Base-by-base conservation (phyloP, 257 asterid species). In the Ajuga chamaepitys region DNA sequence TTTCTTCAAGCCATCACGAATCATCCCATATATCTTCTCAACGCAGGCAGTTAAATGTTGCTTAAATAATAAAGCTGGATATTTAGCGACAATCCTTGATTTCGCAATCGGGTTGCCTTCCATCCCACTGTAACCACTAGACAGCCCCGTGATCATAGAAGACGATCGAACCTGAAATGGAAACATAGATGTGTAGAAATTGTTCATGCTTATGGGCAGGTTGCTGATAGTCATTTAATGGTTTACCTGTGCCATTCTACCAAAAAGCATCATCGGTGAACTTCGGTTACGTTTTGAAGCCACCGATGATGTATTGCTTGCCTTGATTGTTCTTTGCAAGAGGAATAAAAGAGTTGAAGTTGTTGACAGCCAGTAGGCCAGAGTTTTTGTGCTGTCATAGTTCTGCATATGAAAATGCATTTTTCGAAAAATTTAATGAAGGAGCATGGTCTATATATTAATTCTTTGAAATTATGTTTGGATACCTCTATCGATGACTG, bases 41-140 rank as follows among this genome's bases (percentile, higher is more conserved):
- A 86, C 95, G 60, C 97, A 91, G 70, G 96, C 96, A 51, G 95
- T 88, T 63, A 91, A 71, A 75, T 90, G 96, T 77, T 90, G 97
- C 85, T 90, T 90, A 74, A 90, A 91, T 77, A 91, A 72, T 70
- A 91, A 64, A 69, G 96, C 97, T 24, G 97, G 97, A 66, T 91
- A 91, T 80, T 84, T 91, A 48, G 96, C 95, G 80, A 86, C 96
- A 71, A 91, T 84, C 67, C 95, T 80, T 66, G 96, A 84, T 73
- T 80, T 81, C 4, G 70, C 59, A 38, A 73, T 78, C 32, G 91
- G 88, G 67, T 81, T 88, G 67, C 94, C 95, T 73, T 88, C 96
- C 82, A 91, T 86, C 65, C 97, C 97, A 5, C 96, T 86, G 79
- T 91, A 88, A 47, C 97, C 96, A 42, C 86, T 91, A 56, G 97